A percentile compares a stretch with the other conserved stretches of the same genome.
Conservation (phyloP, 495 filamentous ascomycete genomes). For the Xylaria intraflava region DNA sequence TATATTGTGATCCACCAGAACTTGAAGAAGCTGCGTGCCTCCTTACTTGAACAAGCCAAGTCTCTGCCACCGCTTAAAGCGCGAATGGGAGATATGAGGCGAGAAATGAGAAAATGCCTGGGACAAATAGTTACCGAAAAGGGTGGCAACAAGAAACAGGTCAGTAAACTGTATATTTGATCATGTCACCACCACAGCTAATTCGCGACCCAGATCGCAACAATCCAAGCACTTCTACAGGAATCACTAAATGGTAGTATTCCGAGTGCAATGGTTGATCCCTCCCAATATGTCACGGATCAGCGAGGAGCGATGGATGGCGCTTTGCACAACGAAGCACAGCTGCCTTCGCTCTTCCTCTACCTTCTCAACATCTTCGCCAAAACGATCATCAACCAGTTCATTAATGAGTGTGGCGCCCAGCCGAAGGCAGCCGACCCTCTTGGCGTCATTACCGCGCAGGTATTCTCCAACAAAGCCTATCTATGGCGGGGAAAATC, state of each 20-base stretch:
- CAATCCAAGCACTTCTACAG: slow-evolving; percentile 36
- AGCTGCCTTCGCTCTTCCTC: slow-evolving; percentile 61
- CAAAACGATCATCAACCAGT: slow-evolving; percentile 69
- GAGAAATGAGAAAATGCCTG: slow-evolving; percentile 61
- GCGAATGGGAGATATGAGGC: slow-evolving; percentile 66
- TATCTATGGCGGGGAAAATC: slow-evolving; percentile 64
- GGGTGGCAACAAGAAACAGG: slow-evolving; percentile 54
- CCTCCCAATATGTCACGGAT: slow-evolving; percentile 58
- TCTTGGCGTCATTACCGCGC: slow-evolving; percentile 67
- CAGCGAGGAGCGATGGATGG: slow-evolving; percentile 47
- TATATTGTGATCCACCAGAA: slow-evolving; percentile 65
- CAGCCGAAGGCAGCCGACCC: slow-evolving; percentile 70
- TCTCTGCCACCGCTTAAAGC: slow-evolving; percentile 46
- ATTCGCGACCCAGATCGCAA: slow-evolving; percentile 31
- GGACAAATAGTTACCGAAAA: slow-evolving; percentile 66
- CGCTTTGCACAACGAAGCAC: slow-evolving; percentile 46
- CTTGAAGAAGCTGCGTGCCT: slow-evolving; percentile 64
- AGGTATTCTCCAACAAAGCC: slow-evolving; percentile 61
- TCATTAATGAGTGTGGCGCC: slow-evolving; percentile 65
- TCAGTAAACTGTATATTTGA: slow-evolving; percentile 27
- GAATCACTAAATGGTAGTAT: slow-evolving; percentile 37
- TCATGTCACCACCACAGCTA: slow-evolving; percentile 1
- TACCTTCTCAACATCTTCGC: slow-evolving; percentile 78
- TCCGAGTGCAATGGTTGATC: slow-evolving; percentile 53
- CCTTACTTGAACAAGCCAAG: slow-evolving; percentile 46